Base-by-base conservation (phyloP, 2,329 filamentous ascomycete genomes). In the Harringtonia lauricola region DNA sequence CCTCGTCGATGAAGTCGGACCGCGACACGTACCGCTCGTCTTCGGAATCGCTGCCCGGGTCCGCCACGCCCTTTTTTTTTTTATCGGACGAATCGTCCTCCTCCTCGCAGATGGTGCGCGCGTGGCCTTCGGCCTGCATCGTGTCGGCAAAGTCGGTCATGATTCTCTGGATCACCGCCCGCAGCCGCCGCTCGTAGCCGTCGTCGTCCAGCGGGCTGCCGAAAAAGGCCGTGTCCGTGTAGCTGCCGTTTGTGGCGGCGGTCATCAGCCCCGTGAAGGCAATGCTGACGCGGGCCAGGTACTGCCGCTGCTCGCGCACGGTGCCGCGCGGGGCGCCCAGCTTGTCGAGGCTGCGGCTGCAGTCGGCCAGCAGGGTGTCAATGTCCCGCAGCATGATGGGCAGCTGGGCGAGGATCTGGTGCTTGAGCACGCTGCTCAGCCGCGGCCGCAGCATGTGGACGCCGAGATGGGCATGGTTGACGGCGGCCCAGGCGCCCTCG, bases 101-200 rank as follows among this genome's bases (percentile, higher is more conserved):
- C 1, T 7, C 40, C 12, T 26, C 41, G 8, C 14, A 13, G 7
- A 44, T 34, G 8, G 15, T 14, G 39, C 43, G 12, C 28, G 36
- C 13, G 18, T 12, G 21, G 15, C 18, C 26, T 10, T 22, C 4
- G 13, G n/a, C 17, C 19, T 42, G 18, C 14, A 38, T 38, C 17
- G 15, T 35, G 9, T 17, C n/a, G 28, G n/a, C 7, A 34, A 81
- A 81, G 0, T 61, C 55, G 0, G 57, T 44, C 37, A 72, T 68
- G 2, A 66, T 54, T 30, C 71, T 66, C 42, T 79, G 74, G 2
- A 79, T 59, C 0, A 71, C 61, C 0, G 76, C 74, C 0, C 76
- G 65, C 4, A 82, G 59, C 0, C 74, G 65, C 31, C 62, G 67
- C 0, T 54, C 38, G 28, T 66, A 65, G 2, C 61, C 64, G 0